phyloP scores from a whole-genome alignment of 116 monocot genomes.

The Phalaenopsis hybrid region DNA sequence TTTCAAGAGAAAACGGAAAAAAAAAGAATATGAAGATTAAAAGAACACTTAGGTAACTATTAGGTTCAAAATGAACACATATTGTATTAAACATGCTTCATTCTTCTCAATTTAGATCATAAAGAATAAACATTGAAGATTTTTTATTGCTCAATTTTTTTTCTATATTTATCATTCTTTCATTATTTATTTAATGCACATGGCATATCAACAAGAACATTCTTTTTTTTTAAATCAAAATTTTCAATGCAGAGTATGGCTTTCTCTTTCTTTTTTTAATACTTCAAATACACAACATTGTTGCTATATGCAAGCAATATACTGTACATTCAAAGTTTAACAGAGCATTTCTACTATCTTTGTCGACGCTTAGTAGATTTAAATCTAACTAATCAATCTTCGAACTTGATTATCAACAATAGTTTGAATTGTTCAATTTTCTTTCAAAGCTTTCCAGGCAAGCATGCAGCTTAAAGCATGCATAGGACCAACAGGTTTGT shows the following conservation, averaged over 20 bases:
- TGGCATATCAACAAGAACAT: too few species aligned
- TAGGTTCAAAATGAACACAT: neutral
- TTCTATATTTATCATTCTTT: too few species aligned
- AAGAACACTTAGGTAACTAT: neutral
- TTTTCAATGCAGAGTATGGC: too few species aligned
- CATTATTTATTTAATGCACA: too few species aligned
- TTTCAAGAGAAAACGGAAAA: neutral
- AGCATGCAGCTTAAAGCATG: neutral
- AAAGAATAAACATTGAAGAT: too few species aligned
- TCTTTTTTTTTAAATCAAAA: too few species aligned
- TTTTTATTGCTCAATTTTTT: too few species aligned
- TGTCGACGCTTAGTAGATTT: neutral
- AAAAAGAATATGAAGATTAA: neutral
- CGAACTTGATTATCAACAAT: neutral
- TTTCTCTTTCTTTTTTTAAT: neutral
- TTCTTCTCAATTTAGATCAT: neutral
- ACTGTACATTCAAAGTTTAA: neutral
- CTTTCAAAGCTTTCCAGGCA: neutral
- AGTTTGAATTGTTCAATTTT: neutral
- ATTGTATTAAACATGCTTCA: neutral
- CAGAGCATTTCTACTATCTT: neutral
- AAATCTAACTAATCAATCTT: neutral
- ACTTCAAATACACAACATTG: neutral
- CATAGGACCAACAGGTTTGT: neutral
- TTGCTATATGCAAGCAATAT: neutral